Evolutionary conservation across 2,329 filamentous ascomycete genomes (phyloP), one percentile per base, ranked within the genome.

Genomic region (Pyrenochaeta sp.): DNA sequence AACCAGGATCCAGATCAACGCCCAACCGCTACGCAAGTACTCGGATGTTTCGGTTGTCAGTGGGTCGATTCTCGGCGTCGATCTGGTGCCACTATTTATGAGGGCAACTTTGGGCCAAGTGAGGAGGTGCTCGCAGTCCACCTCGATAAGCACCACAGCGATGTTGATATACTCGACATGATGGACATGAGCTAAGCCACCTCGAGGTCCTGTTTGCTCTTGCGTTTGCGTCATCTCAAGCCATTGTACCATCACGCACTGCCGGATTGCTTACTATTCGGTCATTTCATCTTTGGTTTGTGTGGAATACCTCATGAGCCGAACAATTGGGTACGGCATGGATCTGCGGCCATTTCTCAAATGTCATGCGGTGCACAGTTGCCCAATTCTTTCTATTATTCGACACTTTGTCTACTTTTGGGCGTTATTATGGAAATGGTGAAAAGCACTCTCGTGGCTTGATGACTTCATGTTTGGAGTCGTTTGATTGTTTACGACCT

Each of bases 51-150:
- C 35, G 90, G 90, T 17, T 81, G 96, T 38, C 81, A 81, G 49
- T 99, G 94, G 89, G 87, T 95, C 21, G 82, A 85, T 41, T 75
- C 78, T 36, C 85, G 91, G 51, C 85, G 91, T 41, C 85, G 88
- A 41, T 89, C 91, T 8, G 89, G 91, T 30, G 94, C 94, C n/a
- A 96, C 91, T 0, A 86, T 99, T 39, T 99, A 89, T 60, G 94
- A 99, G 74, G 94, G 94, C 51, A 94, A 90, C 68, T 99, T 92
- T 88, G 94, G 94, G 3, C 93, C 93, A 21, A 81, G 81, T 17
- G 86, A 86, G 53, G 81, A 85, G 51, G 76, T 85, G 14, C 74
- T 85, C 41, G 57, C 55, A 27, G 57, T 54, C 74, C 77, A 78
- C 57, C 77, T 81, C 6, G 60, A 72, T 29, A 44, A 52, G 14